Evolutionary conservation across 495 filamentous ascomycete genomes (phyloP).

Genomic region (Aspergillus haitiensis): DNA sequence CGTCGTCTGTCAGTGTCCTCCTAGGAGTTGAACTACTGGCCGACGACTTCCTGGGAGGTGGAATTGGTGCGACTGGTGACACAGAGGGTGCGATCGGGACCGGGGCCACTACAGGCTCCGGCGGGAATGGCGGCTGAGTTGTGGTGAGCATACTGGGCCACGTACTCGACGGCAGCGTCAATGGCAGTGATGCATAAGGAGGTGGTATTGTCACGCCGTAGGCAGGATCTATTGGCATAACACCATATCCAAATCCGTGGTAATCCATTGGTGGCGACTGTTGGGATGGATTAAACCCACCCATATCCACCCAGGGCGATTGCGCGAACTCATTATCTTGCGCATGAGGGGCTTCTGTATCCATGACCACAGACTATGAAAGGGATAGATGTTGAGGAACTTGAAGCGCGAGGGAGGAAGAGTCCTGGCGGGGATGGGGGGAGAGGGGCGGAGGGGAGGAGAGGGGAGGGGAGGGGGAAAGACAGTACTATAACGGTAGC

Average conservation of each 20-base stretch:
- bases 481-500: slow-evolving; percentile 1
- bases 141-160: slow-evolving; percentile 68
- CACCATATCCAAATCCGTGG: slow-evolving; percentile 43
- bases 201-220: slow-evolving; percentile 50
- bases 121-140: slow-evolving; percentile 33
- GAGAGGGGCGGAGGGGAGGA: slow-evolving; percentile 4
- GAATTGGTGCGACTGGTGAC: slow-evolving; percentile 47
- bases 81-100: slow-evolving; percentile 57
- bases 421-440: slow-evolving; percentile 2
- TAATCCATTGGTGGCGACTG: slow-evolving; percentile 49
- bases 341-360: slow-evolving; percentile 45
- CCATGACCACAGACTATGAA: slow-evolving; percentile 33
- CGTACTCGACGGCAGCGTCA: slow-evolving; percentile 64
- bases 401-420: slow-evolving; percentile 14
- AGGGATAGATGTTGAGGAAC: slow-evolving; percentile 5
- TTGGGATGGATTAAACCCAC: slow-evolving; percentile 44
- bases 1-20: slow-evolving; percentile 89
- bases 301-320: slow-evolving; percentile 55
- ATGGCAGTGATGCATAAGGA: slow-evolving; percentile 53
- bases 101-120: slow-evolving; percentile 33
- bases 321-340: slow-evolving; percentile 51
- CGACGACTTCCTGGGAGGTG: slow-evolving; percentile 52
- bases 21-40: slow-evolving; percentile 66
- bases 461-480: slow-evolving; percentile 3
- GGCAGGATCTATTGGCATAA: slow-evolving; percentile 41